Evolutionary conservation across 768 basidiomycete species (phyloP).

Genomic region (Kwoniella pini): DNA sequence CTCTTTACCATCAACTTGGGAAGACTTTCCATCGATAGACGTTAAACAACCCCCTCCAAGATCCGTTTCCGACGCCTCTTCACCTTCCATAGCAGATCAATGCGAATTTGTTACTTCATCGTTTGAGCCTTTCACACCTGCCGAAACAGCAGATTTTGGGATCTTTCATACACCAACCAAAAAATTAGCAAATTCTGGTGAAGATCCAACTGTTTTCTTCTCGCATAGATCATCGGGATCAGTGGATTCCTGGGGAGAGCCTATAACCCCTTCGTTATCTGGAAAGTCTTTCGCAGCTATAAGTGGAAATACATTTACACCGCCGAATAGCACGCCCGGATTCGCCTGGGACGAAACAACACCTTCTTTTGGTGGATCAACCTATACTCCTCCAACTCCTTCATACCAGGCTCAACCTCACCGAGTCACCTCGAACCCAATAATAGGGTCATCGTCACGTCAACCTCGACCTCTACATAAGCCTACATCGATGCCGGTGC

Average conservation of each 20-base stretch:
- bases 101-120: slow-evolving; percentile 31
- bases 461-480: slow-evolving; percentile 27
- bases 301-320: slow-evolving; percentile 15
- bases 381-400: slow-evolving; percentile 32
- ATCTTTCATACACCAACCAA: slow-evolving; percentile 38
- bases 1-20: slow-evolving; percentile 1
- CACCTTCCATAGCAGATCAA: slow-evolving; percentile 29
- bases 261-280: slow-evolving; percentile 33
- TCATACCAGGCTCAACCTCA: slow-evolving; percentile 18
- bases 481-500: slow-evolving; percentile 42
- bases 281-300: slow-evolving; percentile 24
- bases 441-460: slow-evolving; percentile 25
- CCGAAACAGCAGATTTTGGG: slow-evolving; percentile 17
- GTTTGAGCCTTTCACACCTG: slow-evolving; percentile 24
- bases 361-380: slow-evolving; percentile 25
- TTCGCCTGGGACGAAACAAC: slow-evolving; percentile 43
- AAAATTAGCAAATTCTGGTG: slow-evolving; percentile 14
- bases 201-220: slow-evolving; percentile 5
- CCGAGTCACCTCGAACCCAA: slow-evolving; percentile 44
- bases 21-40: slow-evolving; percentile 7
- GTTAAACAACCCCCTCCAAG: slow-evolving; percentile 7
- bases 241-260: slow-evolving; percentile 34
- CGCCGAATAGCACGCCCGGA: background rate
- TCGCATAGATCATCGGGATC: slow-evolving; percentile 18
- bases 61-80: slow-evolving; percentile 25